Conservation (phyloP, 805 yeast genomes). For the Schwanniomyces vanrijiae region DNA sequence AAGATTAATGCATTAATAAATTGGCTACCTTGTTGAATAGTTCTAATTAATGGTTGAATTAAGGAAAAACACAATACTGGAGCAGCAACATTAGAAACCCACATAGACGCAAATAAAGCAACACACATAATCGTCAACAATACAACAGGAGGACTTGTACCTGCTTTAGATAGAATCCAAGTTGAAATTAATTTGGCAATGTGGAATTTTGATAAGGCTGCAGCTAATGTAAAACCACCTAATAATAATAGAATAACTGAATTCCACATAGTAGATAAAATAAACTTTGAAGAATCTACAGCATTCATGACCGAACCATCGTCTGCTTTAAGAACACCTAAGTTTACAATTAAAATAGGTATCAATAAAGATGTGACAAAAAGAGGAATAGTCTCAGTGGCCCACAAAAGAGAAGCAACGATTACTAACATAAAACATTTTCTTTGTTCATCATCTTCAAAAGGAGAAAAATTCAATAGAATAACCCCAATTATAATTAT, state of each 20-base stretch:
- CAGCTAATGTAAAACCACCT: constrained; percentile 58
- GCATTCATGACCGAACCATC: constrained; percentile 47
- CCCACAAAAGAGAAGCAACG: constrained; percentile 88
- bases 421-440: constrained; percentile 75
- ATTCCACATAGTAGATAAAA: constrained; percentile 52
- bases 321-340: constrained; percentile 63
- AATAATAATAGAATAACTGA: constrained; percentile 50
- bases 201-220: constrained; percentile 53
- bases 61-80: constrained; percentile 55
- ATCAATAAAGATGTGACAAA: constrained; percentile 84
- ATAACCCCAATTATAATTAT: constrained; percentile 50
- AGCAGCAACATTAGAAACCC: constrained; percentile 59
- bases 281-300: constrained; percentile 42
- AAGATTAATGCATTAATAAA: constrained; percentile 42
- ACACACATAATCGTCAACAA: constrained; percentile 51
- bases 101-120: constrained; percentile 53
- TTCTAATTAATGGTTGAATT: constrained; percentile 48
- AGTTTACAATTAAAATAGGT: constrained; percentile 75
- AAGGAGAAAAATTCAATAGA: constrained; percentile 28
- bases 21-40: constrained; percentile 41
- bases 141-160: constrained; percentile 49
- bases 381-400: constrained; percentile 90
- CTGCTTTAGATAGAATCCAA: constrained; percentile 49
- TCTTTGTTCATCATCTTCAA: constrained; percentile 35
- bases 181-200: constrained; percentile 52